Base-by-base conservation (phyloP, 495 filamentous ascomycete species). In the Sphaerosporella brunnea region DNA sequence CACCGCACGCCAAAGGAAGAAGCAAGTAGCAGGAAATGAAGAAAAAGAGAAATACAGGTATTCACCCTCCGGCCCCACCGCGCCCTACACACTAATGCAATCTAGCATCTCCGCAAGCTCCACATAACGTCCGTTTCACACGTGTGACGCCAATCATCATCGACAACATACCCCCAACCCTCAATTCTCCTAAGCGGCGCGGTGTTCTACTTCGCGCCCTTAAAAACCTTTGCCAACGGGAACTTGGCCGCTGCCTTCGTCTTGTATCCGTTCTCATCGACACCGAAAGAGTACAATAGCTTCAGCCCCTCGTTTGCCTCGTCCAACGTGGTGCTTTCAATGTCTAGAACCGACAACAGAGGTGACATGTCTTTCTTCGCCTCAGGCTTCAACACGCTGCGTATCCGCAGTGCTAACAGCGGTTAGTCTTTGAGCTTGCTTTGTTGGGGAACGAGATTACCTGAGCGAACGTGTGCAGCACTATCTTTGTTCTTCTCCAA, bases 221-320 rank as follows among this genome's bases (percentile, higher is more conserved):
- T 52, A 52, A 86, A 84, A 4, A 70, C 62, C 1, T 69, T 73
- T 15, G 80, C 77, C 58, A 84, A 72, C 0, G 78, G 77, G 77
- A 83, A 92, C 67, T 74, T 77, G 53, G 68, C 62, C 44, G 66
- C 66, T n/a, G 81, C 81, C 41, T 74, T 74, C 43, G 74, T 62
- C 32, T 71, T 64, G 58, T 84, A 88, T 2, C 73, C 67, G 28
- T 64, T 58, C 43, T 75, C 69, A 42, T 68, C 67, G 34, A 72
- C 72, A 15, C 64, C 64, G 75, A 80, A 78, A 47, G 72, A 69
- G 45, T 62, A 64, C 24, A 92, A 56, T 23, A 80, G 56, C 3
- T 70, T 65, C 24, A 84, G 61, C 10, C 71, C 80, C 32, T 69
- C 65, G 19, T 64, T 53, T 8, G 80, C 82, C 39, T 83, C 73